A percentile compares a stretch with the other conserved stretches of the same genome.
Evolutionary conservation across 257 asterid species (phyloP).

Genomic region (Jasminum sambac): DNA sequence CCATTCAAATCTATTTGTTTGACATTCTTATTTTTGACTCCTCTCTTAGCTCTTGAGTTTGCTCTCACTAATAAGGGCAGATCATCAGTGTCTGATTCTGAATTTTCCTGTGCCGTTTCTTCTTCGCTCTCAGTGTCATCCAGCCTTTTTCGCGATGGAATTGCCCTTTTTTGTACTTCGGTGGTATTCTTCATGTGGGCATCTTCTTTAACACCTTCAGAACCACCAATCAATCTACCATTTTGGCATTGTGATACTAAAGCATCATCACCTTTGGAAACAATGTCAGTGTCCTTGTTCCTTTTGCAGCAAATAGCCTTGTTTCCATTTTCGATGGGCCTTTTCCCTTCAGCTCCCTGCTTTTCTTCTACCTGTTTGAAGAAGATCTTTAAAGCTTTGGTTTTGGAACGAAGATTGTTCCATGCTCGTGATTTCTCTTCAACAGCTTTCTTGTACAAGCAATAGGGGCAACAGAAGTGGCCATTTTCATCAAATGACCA

Average conservation of each 20-base stretch:
- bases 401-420: constrained; percentile 51
- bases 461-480: constrained; percentile 76
- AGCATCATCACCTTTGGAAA: constrained; percentile 18
- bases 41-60: constrained; percentile 30
- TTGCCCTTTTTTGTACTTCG: constrained; percentile 10
- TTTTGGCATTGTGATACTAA: constrained; percentile 5
- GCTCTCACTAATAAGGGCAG: constrained; percentile 19
- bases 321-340: constrained; percentile 13
- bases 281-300: constrained; percentile 12
- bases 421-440: constrained; percentile 49
- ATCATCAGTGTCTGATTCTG: constrained; percentile 27
- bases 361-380: constrained; percentile 31
- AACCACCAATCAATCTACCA: constrained; percentile 9
- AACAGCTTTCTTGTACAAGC: constrained; percentile 50
- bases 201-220: constrained; percentile 17
- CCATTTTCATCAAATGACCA: constrained; percentile 56
- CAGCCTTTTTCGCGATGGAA: constrained; percentile 12
- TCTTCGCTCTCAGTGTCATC: background rate
- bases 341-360: constrained; percentile 28
- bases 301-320: constrained; percentile 10
- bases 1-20: constrained; percentile 16
- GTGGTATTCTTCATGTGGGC: constrained; percentile 14
- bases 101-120: constrained; percentile 31
- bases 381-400: constrained; percentile 59
- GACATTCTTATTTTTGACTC: constrained; percentile 25